Percentiles rank a stretch among this genome's conserved stretches.
Evolutionary conservation across 169 alveolate species (phyloP).

Genomic region (Cryptosporidium muris): DNA sequence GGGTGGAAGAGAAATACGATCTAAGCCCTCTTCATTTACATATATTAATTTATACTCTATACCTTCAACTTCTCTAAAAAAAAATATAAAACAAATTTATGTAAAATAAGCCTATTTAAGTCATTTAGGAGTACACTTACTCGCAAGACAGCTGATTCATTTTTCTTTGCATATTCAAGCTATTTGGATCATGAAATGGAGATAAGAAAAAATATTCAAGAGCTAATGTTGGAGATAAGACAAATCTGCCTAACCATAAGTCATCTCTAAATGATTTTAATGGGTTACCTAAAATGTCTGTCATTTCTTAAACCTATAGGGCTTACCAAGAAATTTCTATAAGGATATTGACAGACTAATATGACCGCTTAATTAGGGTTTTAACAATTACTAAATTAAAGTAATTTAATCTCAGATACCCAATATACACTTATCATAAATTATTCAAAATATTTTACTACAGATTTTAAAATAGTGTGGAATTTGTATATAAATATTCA

Average conservation of each 20-base stretch:
- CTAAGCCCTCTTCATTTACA: constrained; percentile 60
- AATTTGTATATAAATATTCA: no score
- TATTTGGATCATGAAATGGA: constrained; percentile 63
- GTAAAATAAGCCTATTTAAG: neutral
- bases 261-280: constrained; percentile 63
- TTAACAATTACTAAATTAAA: no score
- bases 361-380: no score
- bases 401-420: no score
- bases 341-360: no score
- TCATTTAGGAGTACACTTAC: neutral
- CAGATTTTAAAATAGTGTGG: no score
- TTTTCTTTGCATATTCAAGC: constrained; percentile 47
- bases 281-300: constrained; percentile 54
- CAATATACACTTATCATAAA: no score
- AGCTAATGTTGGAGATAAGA: constrained; percentile 39
- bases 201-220: constrained; percentile 51
- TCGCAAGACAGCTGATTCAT: constrained; percentile 30
- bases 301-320: neutral
- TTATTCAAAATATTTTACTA: no score
- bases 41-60: constrained; percentile 46
- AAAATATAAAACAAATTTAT: neutral
- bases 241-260: constrained; percentile 49
- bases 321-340: neutral
- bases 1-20: constrained; percentile 53
- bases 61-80: constrained; percentile 31